Base-by-base conservation (phyloP, 2,329 filamentous ascomycete genomes). In the Nemania abortiva region DNA sequence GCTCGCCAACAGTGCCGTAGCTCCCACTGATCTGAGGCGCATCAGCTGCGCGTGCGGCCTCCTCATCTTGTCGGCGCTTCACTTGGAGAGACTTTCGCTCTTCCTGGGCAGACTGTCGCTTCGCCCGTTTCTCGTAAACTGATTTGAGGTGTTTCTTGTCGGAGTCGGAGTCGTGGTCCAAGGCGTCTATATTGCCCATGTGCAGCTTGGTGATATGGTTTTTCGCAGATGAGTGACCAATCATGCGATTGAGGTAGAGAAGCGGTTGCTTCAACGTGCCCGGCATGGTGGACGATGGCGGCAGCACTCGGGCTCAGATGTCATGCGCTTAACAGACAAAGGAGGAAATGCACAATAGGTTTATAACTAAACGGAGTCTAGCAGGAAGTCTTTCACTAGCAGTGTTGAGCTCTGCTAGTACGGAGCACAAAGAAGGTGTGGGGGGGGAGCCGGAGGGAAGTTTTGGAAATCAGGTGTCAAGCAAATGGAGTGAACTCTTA, bases 131-230 rank as follows among this genome's bases (percentile, higher is more conserved):
- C 37, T 79, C 75, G 53, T 80, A 78, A 4, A 78, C 70, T 22
- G 77, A 77, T 34, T 77, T 77, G 29, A 80, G 58, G 0, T 78
- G 74, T 50, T 77, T 80, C 69, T 78, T 75, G 24, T 79, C 73
- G 10, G 71, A 54, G 6, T 78, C 77, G 15, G 77, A 72, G 52
- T 81, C 70, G 2, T 69, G 54, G 1, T 67, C 74, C 39, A 82
- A 76, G 6, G 70, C 75, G 2, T 77, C 76, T 7, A 79, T 77
- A 70, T 82, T 77, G 69, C 81, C 81, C 15, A 82, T 76, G 20
- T 77, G 77, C 3, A 79, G 73, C 69, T 80, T 82, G 27, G 77
- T 78, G 49, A 82, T 79, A 71, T 82, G 81, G 65, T 82, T 82
- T 63, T 81, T 81, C 24, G 81, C 79, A 29, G 77, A 72, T 1